Evolutionary conservation across 768 basidiomycete genomes (phyloP), one percentile per base, ranked within the genome.

Genomic region (Serendipita sp.): DNA sequence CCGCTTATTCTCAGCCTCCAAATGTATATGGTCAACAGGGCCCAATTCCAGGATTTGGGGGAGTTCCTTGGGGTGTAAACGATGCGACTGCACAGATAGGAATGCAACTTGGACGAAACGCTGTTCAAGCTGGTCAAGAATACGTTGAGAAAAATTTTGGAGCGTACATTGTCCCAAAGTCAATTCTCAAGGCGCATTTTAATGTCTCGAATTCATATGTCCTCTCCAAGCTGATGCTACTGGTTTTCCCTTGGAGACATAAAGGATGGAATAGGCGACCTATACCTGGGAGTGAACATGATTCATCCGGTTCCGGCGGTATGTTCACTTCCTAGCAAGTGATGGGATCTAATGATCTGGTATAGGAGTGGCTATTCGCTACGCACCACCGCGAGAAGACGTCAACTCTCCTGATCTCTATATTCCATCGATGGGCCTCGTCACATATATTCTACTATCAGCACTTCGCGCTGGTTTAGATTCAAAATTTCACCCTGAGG

Each of bases 171-270:
- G 18, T 23, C 30, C 56, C 15, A 64, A 35, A 62, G 4, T 23
- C 83, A 10, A 78, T 85, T 48, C 78, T 96, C 63, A 93, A 95
- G 72, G 86, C 91, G 71, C 85, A 89, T 70, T 98, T 98, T 76
- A 91, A 96, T 73, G 96, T 99, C 8, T 91, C 90, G 13, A 97
- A 97, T 72, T 86, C 85, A 0, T 99, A 99, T 73, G 96, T 98
- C 64, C 85, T 97, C 47, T 81, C 81, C 69, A 99, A 98, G 72
- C 76, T 99, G 4, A 81, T 82, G 13, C 77, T 98, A 8, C 78
- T 99, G 13, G 76, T 98, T n/a, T 97, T 96, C 69, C 96, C 96
- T 0, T 98, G 96, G 96, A 74, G 85, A 47, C 94, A 98, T 72
- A 83, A 81, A 65, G 89, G 92, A 0, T 94, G 92, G 88, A 80